Evolutionary conservation across 176 grass and related monocot species (phyloP).

Genomic region (Cymbopogon citratus): DNA sequence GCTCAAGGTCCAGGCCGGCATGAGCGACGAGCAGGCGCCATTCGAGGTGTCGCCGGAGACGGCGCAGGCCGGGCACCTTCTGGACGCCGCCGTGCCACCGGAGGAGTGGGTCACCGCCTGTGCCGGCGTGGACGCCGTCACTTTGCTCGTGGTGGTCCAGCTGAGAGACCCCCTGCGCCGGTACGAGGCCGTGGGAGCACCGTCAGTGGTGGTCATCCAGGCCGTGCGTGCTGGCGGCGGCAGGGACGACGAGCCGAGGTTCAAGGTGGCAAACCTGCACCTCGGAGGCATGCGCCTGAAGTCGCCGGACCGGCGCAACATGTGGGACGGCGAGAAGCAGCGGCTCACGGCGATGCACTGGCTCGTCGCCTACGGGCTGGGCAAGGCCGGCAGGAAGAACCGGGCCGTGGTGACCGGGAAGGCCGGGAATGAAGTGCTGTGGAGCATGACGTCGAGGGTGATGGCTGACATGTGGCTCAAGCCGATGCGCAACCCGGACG

Average conservation of each 20-base stretch:
- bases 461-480: conserved; percentile 98
- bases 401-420: conserved; percentile 18
- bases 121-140: conserved; percentile 16
- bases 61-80: conserved; percentile 7
- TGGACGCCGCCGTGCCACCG: conserved; percentile 52
- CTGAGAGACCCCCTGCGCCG: conserved; percentile 76
- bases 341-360: conserved; percentile 89
- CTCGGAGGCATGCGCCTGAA: conserved; percentile 54
- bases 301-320: conserved; percentile 35
- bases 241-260: conserved; percentile 52
- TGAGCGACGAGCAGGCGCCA: conserved; percentile 56
- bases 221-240: conserved; percentile 13
- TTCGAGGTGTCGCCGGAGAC: conserved; percentile 57
- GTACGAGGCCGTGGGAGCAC: conserved; percentile 79
- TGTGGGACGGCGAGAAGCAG: conserved; percentile 88
- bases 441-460: conserved; percentile 88
- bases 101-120: conserved; percentile 51
- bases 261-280: conserved; percentile 74
- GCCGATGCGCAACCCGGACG: conserved; percentile 79
- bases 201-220: conserved; percentile 63
- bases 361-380: conserved; percentile 81
- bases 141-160: conserved; percentile 60
- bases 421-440: conserved; percentile 45
- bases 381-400: conserved; percentile 61
- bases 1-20: conserved; percentile 72